These are phyloP conservation scores for Cryptococcus amylolentus DNA, from an alignment of 1,284 basidiomycete genomes.

Conservation along the genomic window DNA sequence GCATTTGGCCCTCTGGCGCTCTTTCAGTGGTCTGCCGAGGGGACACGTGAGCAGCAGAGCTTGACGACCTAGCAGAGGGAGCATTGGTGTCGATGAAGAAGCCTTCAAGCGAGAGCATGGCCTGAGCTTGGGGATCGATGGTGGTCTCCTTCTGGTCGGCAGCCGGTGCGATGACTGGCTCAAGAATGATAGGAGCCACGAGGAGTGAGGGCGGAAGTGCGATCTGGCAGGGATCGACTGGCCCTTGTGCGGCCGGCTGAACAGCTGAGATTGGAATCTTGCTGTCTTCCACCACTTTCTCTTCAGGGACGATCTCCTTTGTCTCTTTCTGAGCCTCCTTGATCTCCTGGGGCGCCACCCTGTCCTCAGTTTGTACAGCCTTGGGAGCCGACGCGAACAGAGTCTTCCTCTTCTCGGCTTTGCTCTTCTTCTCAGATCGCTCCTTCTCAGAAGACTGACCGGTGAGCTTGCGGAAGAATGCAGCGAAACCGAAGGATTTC, in stretches of 20 bases:
- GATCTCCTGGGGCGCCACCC: background rate
- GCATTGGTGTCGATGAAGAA: no score
- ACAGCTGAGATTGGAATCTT: background rate
- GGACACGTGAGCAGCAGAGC: no score
- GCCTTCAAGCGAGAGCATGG: background rate
- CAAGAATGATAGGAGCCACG: background rate
- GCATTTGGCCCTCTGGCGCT: no score
- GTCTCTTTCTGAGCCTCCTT: background rate
- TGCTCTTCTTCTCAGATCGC: background rate
- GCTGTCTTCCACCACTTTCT: background rate
- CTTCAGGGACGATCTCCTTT: background rate
- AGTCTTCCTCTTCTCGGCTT: background rate
- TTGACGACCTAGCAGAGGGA: no score
- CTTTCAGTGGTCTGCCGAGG: no score
- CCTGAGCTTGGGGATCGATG: background rate
- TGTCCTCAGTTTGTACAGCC: background rate
- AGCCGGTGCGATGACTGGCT: background rate
- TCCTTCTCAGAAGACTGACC: slow-evolving; percentile 16
- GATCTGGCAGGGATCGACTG: slow-evolving; percentile 20
- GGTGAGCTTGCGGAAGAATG: slow-evolving; percentile 31
- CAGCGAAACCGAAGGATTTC: slow-evolving; percentile 22
- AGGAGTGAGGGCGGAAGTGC: slow-evolving; percentile 32
- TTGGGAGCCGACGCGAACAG: background rate
- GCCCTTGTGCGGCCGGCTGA: background rate
- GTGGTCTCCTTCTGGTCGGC: background rate